Conservation (phyloP, 1,284 basidiomycete species). For the Leccinum subrobustum region DNA sequence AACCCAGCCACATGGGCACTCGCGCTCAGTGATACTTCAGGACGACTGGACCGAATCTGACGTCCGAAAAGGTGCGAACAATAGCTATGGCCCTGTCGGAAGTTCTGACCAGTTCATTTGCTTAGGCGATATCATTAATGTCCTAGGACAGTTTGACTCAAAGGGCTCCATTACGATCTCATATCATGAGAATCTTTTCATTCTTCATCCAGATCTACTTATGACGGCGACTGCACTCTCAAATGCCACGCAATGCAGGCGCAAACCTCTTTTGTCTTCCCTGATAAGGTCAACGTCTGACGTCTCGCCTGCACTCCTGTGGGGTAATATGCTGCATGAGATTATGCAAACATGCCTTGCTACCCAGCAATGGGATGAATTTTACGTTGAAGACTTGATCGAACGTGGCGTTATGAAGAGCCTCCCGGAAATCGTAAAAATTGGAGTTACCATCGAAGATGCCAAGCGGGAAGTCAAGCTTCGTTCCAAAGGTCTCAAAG, state of each 20-base stretch:
- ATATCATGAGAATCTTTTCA: conserved; percentile 60
- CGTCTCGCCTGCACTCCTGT: conserved; percentile 68
- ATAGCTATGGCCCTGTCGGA: not conserved
- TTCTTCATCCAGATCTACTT: conserved; percentile 88
- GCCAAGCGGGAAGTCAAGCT: conserved; percentile 62
- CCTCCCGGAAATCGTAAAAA: conserved; percentile 60
- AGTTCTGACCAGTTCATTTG: not conserved
- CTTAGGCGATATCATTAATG: conserved; percentile 75
- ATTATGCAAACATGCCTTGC: conserved; percentile 79
- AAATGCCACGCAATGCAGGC: conserved; percentile 75
- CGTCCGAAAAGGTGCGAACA: conserved; percentile 47
- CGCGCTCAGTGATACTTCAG: conserved; percentile 50
- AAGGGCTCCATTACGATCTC: conserved; percentile 55
- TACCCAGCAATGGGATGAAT: conserved; percentile 53
- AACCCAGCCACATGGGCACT: conserved; percentile 40
- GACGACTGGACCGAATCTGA: conserved; percentile 69
- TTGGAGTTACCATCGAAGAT: conserved; percentile 59
- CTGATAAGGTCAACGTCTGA: conserved; percentile 58
- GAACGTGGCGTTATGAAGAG: conserved; percentile 51
- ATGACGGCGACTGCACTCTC: conserved; percentile 87
- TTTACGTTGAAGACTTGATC: conserved; percentile 55
- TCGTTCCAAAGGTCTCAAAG: conserved; percentile 61
- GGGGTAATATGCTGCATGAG: conserved; percentile 90
- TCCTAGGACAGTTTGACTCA: conserved; percentile 60
- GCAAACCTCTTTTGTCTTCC: conserved; percentile 75